Evolutionary conservation across 2,329 filamentous ascomycete species (phyloP), one percentile per base, ranked within the genome.

Genomic region (Thelonectria blattea): DNA sequence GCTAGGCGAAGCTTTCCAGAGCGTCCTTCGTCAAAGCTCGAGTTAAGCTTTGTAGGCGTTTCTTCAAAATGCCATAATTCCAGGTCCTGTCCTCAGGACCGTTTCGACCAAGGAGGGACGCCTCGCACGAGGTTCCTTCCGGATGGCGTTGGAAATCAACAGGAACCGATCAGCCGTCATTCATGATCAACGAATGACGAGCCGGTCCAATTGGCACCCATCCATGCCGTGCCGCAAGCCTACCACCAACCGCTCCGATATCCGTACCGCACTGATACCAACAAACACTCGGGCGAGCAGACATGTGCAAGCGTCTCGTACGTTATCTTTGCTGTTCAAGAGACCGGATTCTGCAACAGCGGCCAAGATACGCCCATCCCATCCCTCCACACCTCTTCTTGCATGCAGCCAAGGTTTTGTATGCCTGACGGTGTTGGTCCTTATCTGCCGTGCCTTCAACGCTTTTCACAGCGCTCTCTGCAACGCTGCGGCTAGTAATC

Each of bases 1-100:
- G 49, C 59, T 62, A 62, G 34, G 30, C 47, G 52, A 64, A 61
- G 48, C 54, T 53, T 47, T 49, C 43, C 45, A 24, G 39, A 18
- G 52, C 14, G 41, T 17, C 39, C 42, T 58, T 43, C 49, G 47
- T 54, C 61, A 56, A 51, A 30, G 37, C 51, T 49, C 27, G 27
- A 20, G 24, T 61, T 60, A 60, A 52, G 37, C 46, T 63, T 60
- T 58, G 46, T 22, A 20, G 45, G 50, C 10, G 39, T 34, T 20
- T 22, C 34, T 30, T 52, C 17, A 22, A 49, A n/a, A 47, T n/a
- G 49, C 49, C 53, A 50, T 39, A 20, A 45, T 54, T 48, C 51
- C 37, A 46, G n/a, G n/a, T n/a, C n/a, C 46, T 27, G 22, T 24
- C 8, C 27, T 9, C 27, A 30, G 27, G 5, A 7, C 27, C 27